Conservation (phyloP, 2,329 filamentous ascomycete genomes). For the Spiromastix sp. region DNA sequence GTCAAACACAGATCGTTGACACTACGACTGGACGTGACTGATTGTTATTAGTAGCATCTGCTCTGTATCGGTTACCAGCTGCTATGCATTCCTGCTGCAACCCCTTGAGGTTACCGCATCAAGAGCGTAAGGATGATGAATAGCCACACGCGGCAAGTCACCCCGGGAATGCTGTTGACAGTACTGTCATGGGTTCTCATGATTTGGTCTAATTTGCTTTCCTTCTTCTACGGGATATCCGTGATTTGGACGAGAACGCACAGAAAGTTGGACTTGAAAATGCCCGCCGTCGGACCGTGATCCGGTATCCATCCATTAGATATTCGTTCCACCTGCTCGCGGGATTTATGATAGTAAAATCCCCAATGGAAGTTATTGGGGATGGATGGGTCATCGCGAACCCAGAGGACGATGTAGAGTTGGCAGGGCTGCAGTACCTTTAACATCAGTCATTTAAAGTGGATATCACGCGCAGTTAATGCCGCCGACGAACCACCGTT, state of each 20-base stretch:
- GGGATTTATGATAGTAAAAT: conserved; percentile 17
- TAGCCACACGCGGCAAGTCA: conserved; percentile 19
- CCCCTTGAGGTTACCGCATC: conserved; percentile 5
- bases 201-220: conserved; percentile 12
- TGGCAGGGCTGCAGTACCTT: too few relatives aligned
- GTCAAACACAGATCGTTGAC: not conserved
- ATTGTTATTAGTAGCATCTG: conserved; percentile 5
- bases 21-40: conserved; percentile 10
- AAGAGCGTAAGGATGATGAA: conserved; percentile 12
- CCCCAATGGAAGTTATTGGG: conserved; percentile 23
- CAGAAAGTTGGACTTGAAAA: conserved; percentile 12
- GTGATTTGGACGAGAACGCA: conserved; percentile 13
- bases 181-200: conserved; percentile 15
- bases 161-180: conserved; percentile 15
- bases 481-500: too few relatives aligned
- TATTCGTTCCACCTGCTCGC: conserved; percentile 9
- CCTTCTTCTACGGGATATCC: conserved; percentile 9
- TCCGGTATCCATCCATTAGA: conserved; percentile 11
- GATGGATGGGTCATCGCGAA: conserved; percentile 16
- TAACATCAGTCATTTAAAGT: too few relatives aligned
- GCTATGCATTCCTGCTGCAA: conserved; percentile 15
- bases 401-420: conserved; percentile 16
- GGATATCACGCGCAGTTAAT: too few relatives aligned
- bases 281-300: conserved; percentile 6
- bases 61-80: conserved; percentile 12